Evolutionary conservation across 305 asterid species (phyloP), one percentile per base, ranked within the genome.

Genomic region (Rubia tinctorum): DNA sequence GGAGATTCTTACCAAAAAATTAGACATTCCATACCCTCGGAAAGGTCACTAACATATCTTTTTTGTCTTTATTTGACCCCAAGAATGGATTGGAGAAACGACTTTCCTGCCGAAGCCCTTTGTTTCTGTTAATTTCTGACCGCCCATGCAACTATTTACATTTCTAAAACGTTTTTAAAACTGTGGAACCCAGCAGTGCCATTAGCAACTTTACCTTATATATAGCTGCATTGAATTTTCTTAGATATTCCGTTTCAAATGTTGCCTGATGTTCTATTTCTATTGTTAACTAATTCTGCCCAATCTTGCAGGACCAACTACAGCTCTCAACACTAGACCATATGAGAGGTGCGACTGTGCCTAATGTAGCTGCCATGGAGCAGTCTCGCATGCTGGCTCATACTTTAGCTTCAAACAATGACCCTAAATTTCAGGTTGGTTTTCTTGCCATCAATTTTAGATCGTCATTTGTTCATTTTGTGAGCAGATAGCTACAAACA

Each of bases 381-480:
- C 97, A 93, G 84, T 82, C 95, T 79, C 97, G 97, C 66, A 86
- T 88, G 93, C 87, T 95, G 71, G 99, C 99, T 25, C 91, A 93
- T 74, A 91, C 99, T 1, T 82, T 93, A 80, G 97, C 98, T 85
- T 98, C 91, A 78, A 93, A 91, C 80, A 88, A 82, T 71, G 97
- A 95, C 73, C 98, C 99, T 64, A 95, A 95, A 84, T 95, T 95
- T 85, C 99, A 95, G 98, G 98, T 95, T 74, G 69, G 62, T 34
- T 45, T 30, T 55, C 55, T 34, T 51, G 65, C 65, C 15, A 63
- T 37, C 0, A 39, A 20, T 2, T 20, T 64, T 10, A 1, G 39
- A 47, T 20, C 34, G 20, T 15, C n/a, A 34, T 10, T 22, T 49
- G 51, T 17, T 9, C 30, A 27, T 63, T 25, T n/a, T 0, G 51